phyloP scores from a whole-genome alignment of 805 yeast genomes.

The Babjeviella inositovora region DNA sequence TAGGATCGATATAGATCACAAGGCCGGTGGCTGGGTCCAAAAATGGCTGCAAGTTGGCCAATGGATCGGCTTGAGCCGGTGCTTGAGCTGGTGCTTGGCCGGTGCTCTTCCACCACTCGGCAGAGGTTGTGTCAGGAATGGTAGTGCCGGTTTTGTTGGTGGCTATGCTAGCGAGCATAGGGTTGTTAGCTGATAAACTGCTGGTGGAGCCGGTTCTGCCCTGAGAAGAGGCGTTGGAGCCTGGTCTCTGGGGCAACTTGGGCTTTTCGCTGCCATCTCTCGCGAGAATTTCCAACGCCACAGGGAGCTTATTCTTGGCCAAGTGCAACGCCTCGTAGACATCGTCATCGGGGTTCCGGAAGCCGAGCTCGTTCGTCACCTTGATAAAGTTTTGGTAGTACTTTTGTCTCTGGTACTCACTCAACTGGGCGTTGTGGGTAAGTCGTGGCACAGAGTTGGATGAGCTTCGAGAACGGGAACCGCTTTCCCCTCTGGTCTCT shows the following conservation, averaged over 20 bases:
- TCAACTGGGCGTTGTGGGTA: too few species aligned
- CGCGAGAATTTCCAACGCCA: slow-evolving; percentile 1
- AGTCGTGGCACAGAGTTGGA: too few species aligned
- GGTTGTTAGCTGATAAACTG: slow-evolving; percentile 1
- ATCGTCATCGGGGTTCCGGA: background rate
- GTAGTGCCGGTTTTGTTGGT: slow-evolving; percentile 16
- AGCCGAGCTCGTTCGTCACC: too few species aligned
- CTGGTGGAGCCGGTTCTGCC: slow-evolving; percentile 9
- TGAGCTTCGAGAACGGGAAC: slow-evolving; percentile 1
- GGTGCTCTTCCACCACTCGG: slow-evolving; percentile 6
- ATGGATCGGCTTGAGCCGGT: slow-evolving; percentile 8
- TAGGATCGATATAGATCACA: slow-evolving; percentile 48
- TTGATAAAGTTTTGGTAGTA: too few species aligned
- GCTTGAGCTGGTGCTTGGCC: slow-evolving; percentile 6
- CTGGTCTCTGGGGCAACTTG: slow-evolving; percentile 6
- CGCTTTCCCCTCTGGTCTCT: slow-evolving; percentile 2
- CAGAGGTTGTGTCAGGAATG: slow-evolving; percentile 14
- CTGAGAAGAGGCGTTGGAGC: slow-evolving; percentile 34
- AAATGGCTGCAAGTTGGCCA: slow-evolving; percentile 42
- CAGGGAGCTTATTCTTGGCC: too few species aligned
- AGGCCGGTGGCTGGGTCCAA: slow-evolving; percentile 61
- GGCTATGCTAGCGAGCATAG: slow-evolving; percentile 7
- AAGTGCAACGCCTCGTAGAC: too few species aligned
- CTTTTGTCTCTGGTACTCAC: too few species aligned
- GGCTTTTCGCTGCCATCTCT: slow-evolving; percentile 1